phyloP scores from a whole-genome alignment of 768 basidiomycete genomes.

The Psilocybe azurescens region DNA sequence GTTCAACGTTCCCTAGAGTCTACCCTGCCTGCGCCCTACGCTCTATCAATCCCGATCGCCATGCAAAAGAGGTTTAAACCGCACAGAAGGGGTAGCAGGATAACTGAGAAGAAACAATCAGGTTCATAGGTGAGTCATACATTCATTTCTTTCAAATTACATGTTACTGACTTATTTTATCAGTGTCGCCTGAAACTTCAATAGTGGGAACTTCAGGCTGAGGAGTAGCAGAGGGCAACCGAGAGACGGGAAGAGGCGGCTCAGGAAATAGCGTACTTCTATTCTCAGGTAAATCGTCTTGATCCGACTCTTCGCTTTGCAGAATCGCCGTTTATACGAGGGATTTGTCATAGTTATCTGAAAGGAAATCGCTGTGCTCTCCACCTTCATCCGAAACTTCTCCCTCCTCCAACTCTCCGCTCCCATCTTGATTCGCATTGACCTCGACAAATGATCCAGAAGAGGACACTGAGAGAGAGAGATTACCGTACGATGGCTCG shows the following conservation, averaged over 20 bases:
- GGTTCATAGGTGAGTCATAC: too few species aligned
- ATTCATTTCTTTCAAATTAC: too few species aligned
- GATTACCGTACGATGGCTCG: slow-evolving; percentile 34
- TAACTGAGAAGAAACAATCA: too few species aligned
- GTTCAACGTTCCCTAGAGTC: too few species aligned
- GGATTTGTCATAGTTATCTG: slow-evolving; percentile 25
- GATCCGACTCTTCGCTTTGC: slow-evolving; percentile 26
- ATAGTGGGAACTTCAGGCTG: slow-evolving; percentile 55
- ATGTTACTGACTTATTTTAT: too few species aligned
- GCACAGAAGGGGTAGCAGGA: too few species aligned
- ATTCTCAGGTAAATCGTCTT: slow-evolving; percentile 30
- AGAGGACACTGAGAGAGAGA: slow-evolving; percentile 47
- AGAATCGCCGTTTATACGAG: slow-evolving; percentile 16
- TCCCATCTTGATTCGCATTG: slow-evolving; percentile 27
- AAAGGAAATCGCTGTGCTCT: slow-evolving; percentile 25
- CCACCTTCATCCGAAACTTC: slow-evolving; percentile 38
- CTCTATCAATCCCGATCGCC: too few species aligned
- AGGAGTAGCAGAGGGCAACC: slow-evolving; percentile 65
- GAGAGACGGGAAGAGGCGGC: slow-evolving; percentile 45
- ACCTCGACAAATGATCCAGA: slow-evolving; percentile 57
- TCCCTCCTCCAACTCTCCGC: slow-evolving; percentile 36
- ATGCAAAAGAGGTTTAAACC: too few species aligned
- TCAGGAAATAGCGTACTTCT: slow-evolving; percentile 32
- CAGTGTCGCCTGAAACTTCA: slow-evolving; percentile 34
- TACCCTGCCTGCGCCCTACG: too few species aligned